A percentile compares a stretch with the other conserved stretches of the same genome.
phyloP scores from a whole-genome alignment of 179 eudicot genomes.

The Amaranthus tricolor region DNA sequence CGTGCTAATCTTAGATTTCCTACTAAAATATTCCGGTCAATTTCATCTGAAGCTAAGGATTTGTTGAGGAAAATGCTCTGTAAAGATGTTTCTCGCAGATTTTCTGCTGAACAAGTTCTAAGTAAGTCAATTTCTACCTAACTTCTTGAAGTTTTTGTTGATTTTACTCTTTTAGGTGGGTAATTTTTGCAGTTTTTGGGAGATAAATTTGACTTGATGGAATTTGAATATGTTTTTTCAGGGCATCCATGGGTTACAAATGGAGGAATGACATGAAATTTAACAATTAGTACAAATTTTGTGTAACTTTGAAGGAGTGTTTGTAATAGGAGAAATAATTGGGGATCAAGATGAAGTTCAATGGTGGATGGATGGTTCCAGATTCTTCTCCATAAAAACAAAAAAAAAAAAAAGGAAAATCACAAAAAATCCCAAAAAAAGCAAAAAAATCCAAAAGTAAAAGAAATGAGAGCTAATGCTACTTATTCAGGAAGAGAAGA shows the following conservation, averaged over 20 bases:
- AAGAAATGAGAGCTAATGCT: background rate
- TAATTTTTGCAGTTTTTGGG: background rate
- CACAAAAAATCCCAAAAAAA: background rate
- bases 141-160: background rate
- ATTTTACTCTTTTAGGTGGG: background rate
- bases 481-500: background rate
- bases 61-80: slow-evolving; percentile 85
- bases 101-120: slow-evolving; percentile 76
- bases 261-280: slow-evolving; percentile 38
- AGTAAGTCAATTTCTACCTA: slow-evolving; percentile 40
- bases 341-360: slow-evolving; percentile 19
- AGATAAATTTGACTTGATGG: background rate
- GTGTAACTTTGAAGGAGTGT: slow-evolving; percentile 21
- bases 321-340: slow-evolving; percentile 14
- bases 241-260: slow-evolving; percentile 62
- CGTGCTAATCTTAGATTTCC: slow-evolving; percentile 82
- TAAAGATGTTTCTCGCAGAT: slow-evolving; percentile 65
- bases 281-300: background rate
- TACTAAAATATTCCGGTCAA: slow-evolving; percentile 53
- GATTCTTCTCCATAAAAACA: slow-evolving; percentile 4
- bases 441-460: background rate
- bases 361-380: slow-evolving; percentile 24
- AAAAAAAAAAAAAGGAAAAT: background rate
- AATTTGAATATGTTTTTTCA: slow-evolving; percentile 12
- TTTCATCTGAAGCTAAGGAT: slow-evolving; percentile 78